Percentiles rank a stretch among this genome's conserved stretches.
Conservation (phyloP, 1,284 basidiomycete genomes). For the Ceratobasidium sp. region DNA sequence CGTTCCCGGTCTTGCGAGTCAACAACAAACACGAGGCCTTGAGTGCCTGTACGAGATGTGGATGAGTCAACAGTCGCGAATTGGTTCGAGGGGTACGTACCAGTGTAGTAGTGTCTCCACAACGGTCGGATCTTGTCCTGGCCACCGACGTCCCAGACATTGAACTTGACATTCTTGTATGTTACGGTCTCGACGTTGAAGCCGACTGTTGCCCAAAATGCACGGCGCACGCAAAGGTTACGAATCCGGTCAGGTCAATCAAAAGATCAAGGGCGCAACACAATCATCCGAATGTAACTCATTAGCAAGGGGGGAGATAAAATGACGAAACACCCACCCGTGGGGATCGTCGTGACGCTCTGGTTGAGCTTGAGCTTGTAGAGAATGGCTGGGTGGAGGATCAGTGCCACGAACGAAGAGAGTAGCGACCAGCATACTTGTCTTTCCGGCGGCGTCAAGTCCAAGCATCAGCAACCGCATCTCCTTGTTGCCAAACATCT, state of each 20-base stretch:
- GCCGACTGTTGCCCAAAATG: slow-evolving; percentile 61
- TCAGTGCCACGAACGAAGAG: slow-evolving; percentile 35
- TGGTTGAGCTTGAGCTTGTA: slow-evolving; percentile 99
- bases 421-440: slow-evolving; percentile 58
- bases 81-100: slow-evolving; percentile 44
- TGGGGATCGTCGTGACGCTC: slow-evolving; percentile 97
- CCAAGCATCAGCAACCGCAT: slow-evolving; percentile 78
- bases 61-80: slow-evolving; percentile 43
- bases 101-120: slow-evolving; percentile 94
- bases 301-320: too few species aligned
- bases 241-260: background rate
- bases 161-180: slow-evolving; percentile 99
- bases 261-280: too few species aligned
- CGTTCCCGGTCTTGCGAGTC: slow-evolving; percentile 86
- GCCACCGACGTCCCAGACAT: slow-evolving; percentile 99
- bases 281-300: too few species aligned
- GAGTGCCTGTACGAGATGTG: slow-evolving; percentile 58
- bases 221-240: background rate
- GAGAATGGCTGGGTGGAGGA: slow-evolving; percentile 76
- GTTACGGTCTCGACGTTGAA: slow-evolving; percentile 99
- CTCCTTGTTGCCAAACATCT: slow-evolving; percentile 68
- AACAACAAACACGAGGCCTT: slow-evolving; percentile 69
- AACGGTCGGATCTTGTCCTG: slow-evolving; percentile 98
- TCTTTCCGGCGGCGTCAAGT: slow-evolving; percentile 95
- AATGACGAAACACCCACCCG: slow-evolving; percentile 48